Evolutionary conservation across 176 grass and related monocot genomes (phyloP), one percentile per base, ranked within the genome.

Genomic region (Tillandsia leiboldiana): DNA sequence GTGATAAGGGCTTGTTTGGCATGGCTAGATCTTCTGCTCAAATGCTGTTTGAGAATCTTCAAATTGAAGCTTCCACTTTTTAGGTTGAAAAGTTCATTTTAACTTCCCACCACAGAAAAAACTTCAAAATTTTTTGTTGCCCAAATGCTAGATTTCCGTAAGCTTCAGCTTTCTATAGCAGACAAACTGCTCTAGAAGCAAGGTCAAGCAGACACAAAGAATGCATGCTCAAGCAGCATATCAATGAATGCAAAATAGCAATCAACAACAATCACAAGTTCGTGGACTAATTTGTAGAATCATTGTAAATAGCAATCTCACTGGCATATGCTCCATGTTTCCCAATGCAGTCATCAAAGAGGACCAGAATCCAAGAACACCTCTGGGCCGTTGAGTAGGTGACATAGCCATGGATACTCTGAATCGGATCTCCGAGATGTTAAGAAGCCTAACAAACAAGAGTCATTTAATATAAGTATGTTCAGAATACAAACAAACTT

Each of bases 251-350:
- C 15, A 20, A 26, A 27, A 27, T 53, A 12, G 7, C 68, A 53
- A 52, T 48, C n/a, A 50, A 53, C 20, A 4, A 27, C 12, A 2
- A 26, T 52, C 33, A 42, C 7, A 42, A 42, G 33, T 42, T 42
- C 2, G 71, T 78, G 58, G 8, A 78, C 18, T 1, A 54, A 26
- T 42, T 42, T 51, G 74, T 48, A 27, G 58, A 63, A 70, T 11
- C 62, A 66, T 15, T 69, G 47, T 9, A 81, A 77, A 26, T 67
- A 63, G 27, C 33, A 66, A 26, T 27, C 77, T 49, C 90, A 97
- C 93, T 78, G 84, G 93, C 93, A 97, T 97, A 77, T 97, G 89
- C 62, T 97, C 93, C 93, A 92, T 97, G 78, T 97, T 97, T 72
- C 93, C 93, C 17, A 97, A 70, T 74, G 93, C 93, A 71, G 93